These are phyloP conservation scores for Globisporangium radiosum DNA, from an alignment of 352 stramenopile species.

Conservation along the genomic window DNA sequence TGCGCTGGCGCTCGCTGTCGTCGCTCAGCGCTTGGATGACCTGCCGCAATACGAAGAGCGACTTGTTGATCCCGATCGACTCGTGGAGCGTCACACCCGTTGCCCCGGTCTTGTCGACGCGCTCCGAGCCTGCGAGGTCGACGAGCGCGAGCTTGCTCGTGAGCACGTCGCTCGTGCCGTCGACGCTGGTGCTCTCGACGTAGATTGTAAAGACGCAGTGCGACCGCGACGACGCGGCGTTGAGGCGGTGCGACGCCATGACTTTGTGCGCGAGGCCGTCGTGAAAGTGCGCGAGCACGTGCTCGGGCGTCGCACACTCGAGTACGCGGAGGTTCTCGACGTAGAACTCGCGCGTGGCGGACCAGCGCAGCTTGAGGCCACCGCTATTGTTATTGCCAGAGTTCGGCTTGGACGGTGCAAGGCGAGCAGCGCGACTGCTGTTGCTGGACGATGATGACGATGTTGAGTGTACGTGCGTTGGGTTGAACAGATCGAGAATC, in stretches of 20 bases:
- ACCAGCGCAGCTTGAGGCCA: conserved; percentile 43
- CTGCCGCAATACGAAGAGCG: conserved; percentile 49
- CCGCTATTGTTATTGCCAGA: neutral
- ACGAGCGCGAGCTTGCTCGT: conserved; percentile 53
- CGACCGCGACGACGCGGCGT: conserved; percentile 42
- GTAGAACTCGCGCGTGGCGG: conserved; percentile 45
- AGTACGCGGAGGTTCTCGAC: conserved; percentile 44
- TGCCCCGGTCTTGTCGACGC: conserved; percentile 49
- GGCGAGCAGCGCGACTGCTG: neutral
- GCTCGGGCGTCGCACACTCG: conserved; percentile 31
- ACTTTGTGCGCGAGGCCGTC: conserved; percentile 55
- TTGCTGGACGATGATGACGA: neutral
- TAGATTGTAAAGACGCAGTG: conserved; percentile 56
- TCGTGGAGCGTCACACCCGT: conserved; percentile 46
- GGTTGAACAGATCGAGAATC: conserved; percentile 51
- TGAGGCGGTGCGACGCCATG: conserved; percentile 53
- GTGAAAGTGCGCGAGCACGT: conserved; percentile 45
- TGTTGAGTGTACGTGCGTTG: conserved; percentile 19
- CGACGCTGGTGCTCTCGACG: conserved; percentile 36
- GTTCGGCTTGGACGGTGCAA: neutral
- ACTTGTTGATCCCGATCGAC: conserved; percentile 62
- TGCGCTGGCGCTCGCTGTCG: conserved; percentile 9
- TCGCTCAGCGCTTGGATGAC: conserved; percentile 52
- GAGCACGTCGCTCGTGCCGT: conserved; percentile 26
- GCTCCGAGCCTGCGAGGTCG: conserved; percentile 57